Percentiles rank a stretch among this genome's conserved stretches.
These are phyloP conservation scores for Amylostereum chailletii DNA, from an alignment of 1,284 basidiomycete genomes.

Conservation along the genomic window DNA sequence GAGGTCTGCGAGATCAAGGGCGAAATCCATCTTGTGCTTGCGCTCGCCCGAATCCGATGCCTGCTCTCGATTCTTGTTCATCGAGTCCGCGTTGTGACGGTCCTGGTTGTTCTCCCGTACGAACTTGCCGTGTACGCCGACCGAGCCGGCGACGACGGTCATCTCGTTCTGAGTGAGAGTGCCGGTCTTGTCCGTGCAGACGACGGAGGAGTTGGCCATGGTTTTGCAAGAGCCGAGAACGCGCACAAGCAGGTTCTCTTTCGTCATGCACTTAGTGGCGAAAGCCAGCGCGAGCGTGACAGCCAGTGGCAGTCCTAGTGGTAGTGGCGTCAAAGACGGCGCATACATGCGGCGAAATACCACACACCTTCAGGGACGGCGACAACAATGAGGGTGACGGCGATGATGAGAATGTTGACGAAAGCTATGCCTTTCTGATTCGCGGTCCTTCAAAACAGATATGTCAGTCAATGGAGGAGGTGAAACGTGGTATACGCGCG, in stretches of 20 bases:
- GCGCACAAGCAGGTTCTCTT: slow-evolving; percentile 90
- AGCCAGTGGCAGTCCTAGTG: slow-evolving; percentile 81
- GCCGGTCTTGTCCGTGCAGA: slow-evolving; percentile 96
- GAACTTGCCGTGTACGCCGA: slow-evolving; percentile 92
- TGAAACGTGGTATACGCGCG: slow-evolving; percentile 3
- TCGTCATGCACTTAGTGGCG: slow-evolving; percentile 95
- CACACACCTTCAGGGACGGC: slow-evolving; percentile 86
- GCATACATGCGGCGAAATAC: slow-evolving; percentile 1
- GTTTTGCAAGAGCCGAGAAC: slow-evolving; percentile 96
- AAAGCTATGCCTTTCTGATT: slow-evolving; percentile 88
- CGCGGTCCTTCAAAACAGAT: slow-evolving; percentile 38
- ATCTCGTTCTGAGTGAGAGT: slow-evolving; percentile 92
- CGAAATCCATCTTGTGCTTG: slow-evolving; percentile 65
- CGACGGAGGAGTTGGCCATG: slow-evolving; percentile 95
- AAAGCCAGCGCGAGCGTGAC: slow-evolving; percentile 96
- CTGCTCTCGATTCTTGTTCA: no score
- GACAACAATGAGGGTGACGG: slow-evolving; percentile 93
- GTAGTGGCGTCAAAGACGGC: slow-evolving; percentile 8
- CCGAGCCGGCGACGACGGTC: slow-evolving; percentile 91
- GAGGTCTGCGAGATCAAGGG: slow-evolving; percentile 71
- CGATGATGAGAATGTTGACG: slow-evolving; percentile 89
- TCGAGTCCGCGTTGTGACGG: slow-evolving; percentile 64
- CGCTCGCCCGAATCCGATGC: slow-evolving; percentile 16
- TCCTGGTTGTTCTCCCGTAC: slow-evolving; percentile 76
- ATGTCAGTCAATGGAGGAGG: slow-evolving; percentile 1